These are phyloP conservation scores for Brassica incana DNA, from an alignment of 345 rosid species.

Conservation along the genomic window DNA sequence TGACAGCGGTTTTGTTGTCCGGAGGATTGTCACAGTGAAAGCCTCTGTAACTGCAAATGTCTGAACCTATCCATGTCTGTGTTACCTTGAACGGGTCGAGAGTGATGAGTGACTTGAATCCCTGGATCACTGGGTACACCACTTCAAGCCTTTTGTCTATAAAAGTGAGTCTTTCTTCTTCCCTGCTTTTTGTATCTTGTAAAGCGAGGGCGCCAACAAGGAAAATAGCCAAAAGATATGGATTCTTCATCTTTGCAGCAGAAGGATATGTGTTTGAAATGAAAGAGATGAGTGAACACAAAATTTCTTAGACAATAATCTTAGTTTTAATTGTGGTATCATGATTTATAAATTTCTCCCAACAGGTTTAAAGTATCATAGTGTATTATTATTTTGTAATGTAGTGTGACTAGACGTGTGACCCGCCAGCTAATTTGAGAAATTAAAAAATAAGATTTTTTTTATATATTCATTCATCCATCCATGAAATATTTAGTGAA, in stretches of 20 bases:
- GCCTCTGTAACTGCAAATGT: slow-evolving; percentile 76
- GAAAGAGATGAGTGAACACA: not conserved
- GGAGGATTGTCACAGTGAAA: slow-evolving; percentile 85
- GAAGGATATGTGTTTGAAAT: not conserved
- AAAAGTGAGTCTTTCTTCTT: slow-evolving; percentile 42
- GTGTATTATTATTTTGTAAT: not conserved
- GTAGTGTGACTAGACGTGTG: not conserved
- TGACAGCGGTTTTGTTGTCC: slow-evolving; percentile 63
- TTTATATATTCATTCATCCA: too few species aligned
- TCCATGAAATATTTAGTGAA: too few species aligned
- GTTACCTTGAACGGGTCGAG: slow-evolving; percentile 74
- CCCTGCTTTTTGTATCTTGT: not conserved
- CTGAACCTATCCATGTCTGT: slow-evolving; percentile 68
- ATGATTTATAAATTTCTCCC: not conserved
- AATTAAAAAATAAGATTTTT: too few species aligned
- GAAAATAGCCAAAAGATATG: slow-evolving; percentile 17
- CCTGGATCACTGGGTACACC: slow-evolving; percentile 75
- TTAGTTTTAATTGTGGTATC: not conserved
- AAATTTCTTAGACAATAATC: not conserved
- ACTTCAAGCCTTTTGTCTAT: slow-evolving; percentile 66
- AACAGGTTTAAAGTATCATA: not conserved
- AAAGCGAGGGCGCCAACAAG: not conserved
- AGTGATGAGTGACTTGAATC: slow-evolving; percentile 65
- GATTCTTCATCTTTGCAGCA: slow-evolving; percentile 18
- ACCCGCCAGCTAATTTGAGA: too few species aligned